Conservation (phyloP, 176 grass and related monocot species). For the Ananas comosus region DNA sequence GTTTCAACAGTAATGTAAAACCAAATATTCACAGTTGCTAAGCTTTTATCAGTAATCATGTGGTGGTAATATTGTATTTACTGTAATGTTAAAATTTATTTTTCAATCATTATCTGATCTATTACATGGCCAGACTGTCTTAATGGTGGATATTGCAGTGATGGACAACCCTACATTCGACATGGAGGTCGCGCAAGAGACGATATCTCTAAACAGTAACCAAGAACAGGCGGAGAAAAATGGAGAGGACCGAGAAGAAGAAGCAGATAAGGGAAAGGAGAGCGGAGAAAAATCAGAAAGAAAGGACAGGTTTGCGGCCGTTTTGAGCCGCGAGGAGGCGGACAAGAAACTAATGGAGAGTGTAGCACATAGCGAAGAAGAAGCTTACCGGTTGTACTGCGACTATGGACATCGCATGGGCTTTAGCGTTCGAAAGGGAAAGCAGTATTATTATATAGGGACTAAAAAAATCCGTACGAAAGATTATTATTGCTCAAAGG, state of each 20-base stretch:
- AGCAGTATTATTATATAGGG: conserved; percentile 81
- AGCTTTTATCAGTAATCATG: too few species aligned
- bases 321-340: conserved; percentile 47
- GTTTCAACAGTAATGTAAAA: too few species aligned
- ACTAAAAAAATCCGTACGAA: conserved; percentile 79
- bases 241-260: conserved; percentile 25
- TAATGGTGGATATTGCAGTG: too few species aligned
- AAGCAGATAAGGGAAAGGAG: conserved; percentile 36
- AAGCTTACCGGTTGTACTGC: conserved; percentile 77
- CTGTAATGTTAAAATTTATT: too few species aligned
- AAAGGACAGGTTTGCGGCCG: conserved; percentile 25
- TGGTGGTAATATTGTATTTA: too few species aligned
- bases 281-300: conserved; percentile 39
- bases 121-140: too few species aligned
- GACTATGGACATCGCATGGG: conserved; percentile 81
- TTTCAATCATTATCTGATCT: too few species aligned
- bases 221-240: too few species aligned
- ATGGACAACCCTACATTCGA: too few species aligned
- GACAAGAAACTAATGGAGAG: conserved; percentile 59
- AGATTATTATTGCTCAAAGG: conserved; percentile 92
- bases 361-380: conserved; percentile 66
- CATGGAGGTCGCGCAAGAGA: too few species aligned
- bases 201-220: too few species aligned
- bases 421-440: conserved; percentile 84
- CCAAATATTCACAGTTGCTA: too few species aligned